Base-by-base conservation (phyloP, 1,284 basidiomycete species). In the Marasmius fiardii region DNA sequence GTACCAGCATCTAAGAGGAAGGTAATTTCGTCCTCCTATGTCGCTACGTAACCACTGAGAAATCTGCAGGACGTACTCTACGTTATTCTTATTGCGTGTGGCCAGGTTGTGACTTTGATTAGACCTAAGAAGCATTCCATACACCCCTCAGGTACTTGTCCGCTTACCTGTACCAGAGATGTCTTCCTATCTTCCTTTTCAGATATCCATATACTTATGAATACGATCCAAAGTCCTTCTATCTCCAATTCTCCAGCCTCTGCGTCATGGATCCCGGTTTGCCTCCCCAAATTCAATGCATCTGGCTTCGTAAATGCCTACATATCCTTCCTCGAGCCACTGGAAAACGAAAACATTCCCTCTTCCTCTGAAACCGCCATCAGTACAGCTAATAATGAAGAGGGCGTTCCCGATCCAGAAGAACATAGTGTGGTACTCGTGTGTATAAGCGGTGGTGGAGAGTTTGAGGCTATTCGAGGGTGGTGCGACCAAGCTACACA, bases 261-360 rank as follows among this genome's bases (percentile, higher is more conserved):
- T 5, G 88, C 95, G 20, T 90, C 90, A 4, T 99, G 95, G 93
- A 80, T 98, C 2, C 97, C 97, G 0, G 82, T 99, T 50, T 99
- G 96, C 67, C 81, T 99, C 10, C 96, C 97, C 0, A 95, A 95
- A 67, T 98, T 93, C 75, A 95, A 98, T 63, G 79, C 93, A 0
- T 76, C 87, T 1, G 92, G 90, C 0, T 98, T 98, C 70, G 86
- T 97, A 18, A 94, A 99, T 69, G 92, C 93, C 16, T 98, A 96
- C 65, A 84, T 98, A 53, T 86, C 86, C 35, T 96, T 33, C 37
- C 43, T 52, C 34, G n/a, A n/a, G 34, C 61, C 62, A 28, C 52
- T 59, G 10, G 51, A 51, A 6, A 61, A 61, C 31, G 52, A 43
- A 21, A 55, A 47, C 12, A 26, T 18, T 7, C 33, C 48, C 23